Percentiles rank a stretch among this genome's conserved stretches.
These are phyloP conservation scores for Fusarium penzigii DNA, from an alignment of 2,329 filamentous ascomycete species.

Conservation along the genomic window DNA sequence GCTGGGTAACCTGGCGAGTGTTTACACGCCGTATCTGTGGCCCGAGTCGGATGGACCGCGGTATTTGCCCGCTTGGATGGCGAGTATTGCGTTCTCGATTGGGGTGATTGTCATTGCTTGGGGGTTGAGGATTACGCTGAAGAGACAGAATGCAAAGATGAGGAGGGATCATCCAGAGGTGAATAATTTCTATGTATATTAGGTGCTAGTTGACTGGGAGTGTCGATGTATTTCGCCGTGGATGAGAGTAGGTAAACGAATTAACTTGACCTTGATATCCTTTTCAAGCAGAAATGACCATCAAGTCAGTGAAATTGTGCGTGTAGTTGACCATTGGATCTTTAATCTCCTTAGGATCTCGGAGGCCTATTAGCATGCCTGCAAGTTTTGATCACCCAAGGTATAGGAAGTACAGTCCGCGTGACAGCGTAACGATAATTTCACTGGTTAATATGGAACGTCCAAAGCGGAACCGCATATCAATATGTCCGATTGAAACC, in stretches of 20 bases:
- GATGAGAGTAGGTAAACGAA: too few relatives aligned
- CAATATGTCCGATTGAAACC: neutral
- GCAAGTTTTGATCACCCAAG: too few relatives aligned
- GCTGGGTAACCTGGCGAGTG: conserved; percentile 16
- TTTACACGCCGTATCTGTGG: conserved; percentile 19
- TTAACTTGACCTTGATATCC: too few relatives aligned
- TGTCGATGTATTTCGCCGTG: too few relatives aligned
- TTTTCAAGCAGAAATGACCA: too few relatives aligned
- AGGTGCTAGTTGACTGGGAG: neutral
- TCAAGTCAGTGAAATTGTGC: too few relatives aligned
- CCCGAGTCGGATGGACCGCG: conserved; percentile 11
- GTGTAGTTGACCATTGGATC: too few relatives aligned
- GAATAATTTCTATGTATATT: conserved; percentile 17
- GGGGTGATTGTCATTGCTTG: conserved; percentile 14
- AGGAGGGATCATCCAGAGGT: conserved; percentile 11
- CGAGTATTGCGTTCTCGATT: conserved; percentile 12
- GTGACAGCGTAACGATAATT: neutral
- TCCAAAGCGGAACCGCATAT: neutral
- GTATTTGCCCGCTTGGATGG: conserved; percentile 10
- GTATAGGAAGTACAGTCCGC: too few relatives aligned
- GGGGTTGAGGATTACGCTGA: conserved; percentile 4
- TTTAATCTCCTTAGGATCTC: too few relatives aligned
- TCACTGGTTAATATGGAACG: neutral
- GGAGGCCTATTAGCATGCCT: too few relatives aligned
- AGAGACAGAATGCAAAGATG: conserved; percentile 9